These are phyloP conservation scores for Pisolithus sp. DNA, from an alignment of 768 basidiomycete species.

Conservation along the genomic window DNA sequence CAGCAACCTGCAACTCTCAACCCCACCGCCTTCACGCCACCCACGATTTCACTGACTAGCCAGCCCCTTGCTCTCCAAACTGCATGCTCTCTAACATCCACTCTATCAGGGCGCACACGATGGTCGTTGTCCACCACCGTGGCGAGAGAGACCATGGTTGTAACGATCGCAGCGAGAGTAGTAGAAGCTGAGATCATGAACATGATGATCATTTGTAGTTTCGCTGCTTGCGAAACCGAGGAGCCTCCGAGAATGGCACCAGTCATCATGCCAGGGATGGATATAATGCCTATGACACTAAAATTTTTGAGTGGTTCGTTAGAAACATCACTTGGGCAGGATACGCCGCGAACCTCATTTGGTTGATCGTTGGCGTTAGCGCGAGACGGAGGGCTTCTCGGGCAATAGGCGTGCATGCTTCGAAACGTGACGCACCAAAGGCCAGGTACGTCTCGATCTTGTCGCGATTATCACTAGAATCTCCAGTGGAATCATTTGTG, in stretches of 20 bases:
- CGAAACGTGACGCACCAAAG: slow-evolving; percentile 77
- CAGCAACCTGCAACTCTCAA: background rate
- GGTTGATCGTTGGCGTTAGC: slow-evolving; percentile 75
- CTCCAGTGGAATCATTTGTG: background rate
- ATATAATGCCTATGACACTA: slow-evolving; percentile 69
- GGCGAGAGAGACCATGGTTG: slow-evolving; percentile 52
- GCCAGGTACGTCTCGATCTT: slow-evolving; percentile 83
- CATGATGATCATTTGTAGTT: slow-evolving; percentile 89
- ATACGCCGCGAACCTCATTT: slow-evolving; percentile 57
- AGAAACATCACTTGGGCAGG: background rate
- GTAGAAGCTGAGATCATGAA: slow-evolving; percentile 85
- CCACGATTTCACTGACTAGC: background rate
- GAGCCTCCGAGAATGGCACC: slow-evolving; percentile 86
- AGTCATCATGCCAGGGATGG: slow-evolving; percentile 90
- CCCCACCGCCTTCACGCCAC: background rate
- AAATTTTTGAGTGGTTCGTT: background rate
- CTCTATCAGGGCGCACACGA: slow-evolving; percentile 57
- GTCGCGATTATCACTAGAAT: slow-evolving; percentile 67
- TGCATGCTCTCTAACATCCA: slow-evolving; percentile 33
- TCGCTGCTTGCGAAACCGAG: slow-evolving; percentile 78
- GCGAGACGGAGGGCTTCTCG: slow-evolving; percentile 75
- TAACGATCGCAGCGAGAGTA: slow-evolving; percentile 60
- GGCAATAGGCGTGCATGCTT: slow-evolving; percentile 77
- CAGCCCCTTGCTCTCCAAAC: slow-evolving; percentile 28
- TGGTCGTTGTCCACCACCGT: slow-evolving; percentile 66